Base-by-base conservation (phyloP, 2,329 filamentous ascomycete species). In the Colletotrichum godetiae region DNA sequence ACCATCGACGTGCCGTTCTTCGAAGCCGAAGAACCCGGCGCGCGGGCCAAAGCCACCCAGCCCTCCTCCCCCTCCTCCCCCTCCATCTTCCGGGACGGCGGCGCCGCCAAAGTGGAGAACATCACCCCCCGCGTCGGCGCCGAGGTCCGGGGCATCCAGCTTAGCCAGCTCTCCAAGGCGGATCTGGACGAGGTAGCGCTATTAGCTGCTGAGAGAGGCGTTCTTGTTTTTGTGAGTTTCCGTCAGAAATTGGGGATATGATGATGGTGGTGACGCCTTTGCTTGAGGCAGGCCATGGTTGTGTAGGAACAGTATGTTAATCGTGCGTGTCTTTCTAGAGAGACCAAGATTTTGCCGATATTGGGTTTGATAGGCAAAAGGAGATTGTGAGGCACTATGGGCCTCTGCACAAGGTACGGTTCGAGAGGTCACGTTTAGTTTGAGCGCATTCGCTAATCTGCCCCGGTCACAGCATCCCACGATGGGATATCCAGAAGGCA, bases 261-360 rank as follows among this genome's bases (percentile, higher is more conserved):
- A n/a, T n/a, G 27, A 29, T 29, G 33, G 3, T 35, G 33, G 10
- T 35, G 10, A 11, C 8, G 3, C 33, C 12, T 2, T 10, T 11
- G 10, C 12, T 29, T 29, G 27, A 3, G 27, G 27, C 5, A 4
- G 3, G 12, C 33, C 12, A 11, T 35, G 33, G 33, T 12, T 2
- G 12, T 35, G 8, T 2, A 35, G 33, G 4, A 1, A 35, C 2
- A 11, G 8, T 2, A 11, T 35, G 33, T 35, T 35, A 2, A 35
- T 11, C 33, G 33, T 10, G 33, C 33, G 8, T 10, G 33, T 15
- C n/a, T 0, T 15, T 33, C 0, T 12, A 81, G 80, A 74, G 80
- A 68, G 79, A 81, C 1, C 80, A 81, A 42, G 76, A 80, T 1
- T 81, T 81, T 67, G 80, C 78, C 1, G 79, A 81, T n/a, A 63